Percentiles rank a stretch among this genome's conserved stretches.
Conservation (phyloP, 495 filamentous ascomycete genomes). For the Neurospora terricola region DNA sequence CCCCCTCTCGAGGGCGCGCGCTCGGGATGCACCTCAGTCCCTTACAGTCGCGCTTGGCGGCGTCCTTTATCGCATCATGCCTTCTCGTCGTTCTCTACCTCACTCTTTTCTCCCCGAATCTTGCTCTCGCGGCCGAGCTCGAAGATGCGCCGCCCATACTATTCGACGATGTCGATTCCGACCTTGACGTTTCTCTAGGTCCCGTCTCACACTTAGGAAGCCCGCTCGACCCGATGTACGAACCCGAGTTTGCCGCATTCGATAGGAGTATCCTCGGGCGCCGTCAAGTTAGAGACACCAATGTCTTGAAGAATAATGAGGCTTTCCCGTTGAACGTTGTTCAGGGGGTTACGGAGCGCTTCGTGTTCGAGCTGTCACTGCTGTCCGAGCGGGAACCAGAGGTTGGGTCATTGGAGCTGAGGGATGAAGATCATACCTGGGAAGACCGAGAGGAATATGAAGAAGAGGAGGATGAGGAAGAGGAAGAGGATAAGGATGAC, state of each 20-base stretch:
- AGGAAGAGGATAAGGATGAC: not conserved
- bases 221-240: constrained; percentile 31
- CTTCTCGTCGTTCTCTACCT: constrained; percentile 47
- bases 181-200: constrained; percentile 17
- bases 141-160: constrained; percentile 30
- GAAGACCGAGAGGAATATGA: constrained; percentile 1
- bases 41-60: constrained; percentile 59
- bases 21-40: constrained; percentile 51
- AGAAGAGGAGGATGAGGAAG: constrained; percentile 5
- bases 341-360: constrained; percentile 40
- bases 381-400: constrained; percentile 8
- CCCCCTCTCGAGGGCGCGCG: constrained; percentile 28
- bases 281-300: constrained; percentile 32
- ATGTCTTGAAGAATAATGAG: constrained; percentile 53
- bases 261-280: constrained; percentile 56
- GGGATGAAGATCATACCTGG: constrained; percentile 1
- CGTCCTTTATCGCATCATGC: constrained; percentile 48
- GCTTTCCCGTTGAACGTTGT: constrained; percentile 43
- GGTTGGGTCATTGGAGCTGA: constrained; percentile 8
- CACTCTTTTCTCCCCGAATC: constrained; percentile 40
- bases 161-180: constrained; percentile 31
- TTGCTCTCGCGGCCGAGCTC: constrained; percentile 51
- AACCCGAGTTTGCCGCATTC: constrained; percentile 48
- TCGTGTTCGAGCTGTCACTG: constrained; percentile 19
- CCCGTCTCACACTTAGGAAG: constrained; percentile 11